Percentiles rank a stretch among this genome's conserved stretches.
These are phyloP conservation scores for Pseudogymnoascus sp. DNA, from an alignment of 2,329 filamentous ascomycete genomes.

Conservation along the genomic window DNA sequence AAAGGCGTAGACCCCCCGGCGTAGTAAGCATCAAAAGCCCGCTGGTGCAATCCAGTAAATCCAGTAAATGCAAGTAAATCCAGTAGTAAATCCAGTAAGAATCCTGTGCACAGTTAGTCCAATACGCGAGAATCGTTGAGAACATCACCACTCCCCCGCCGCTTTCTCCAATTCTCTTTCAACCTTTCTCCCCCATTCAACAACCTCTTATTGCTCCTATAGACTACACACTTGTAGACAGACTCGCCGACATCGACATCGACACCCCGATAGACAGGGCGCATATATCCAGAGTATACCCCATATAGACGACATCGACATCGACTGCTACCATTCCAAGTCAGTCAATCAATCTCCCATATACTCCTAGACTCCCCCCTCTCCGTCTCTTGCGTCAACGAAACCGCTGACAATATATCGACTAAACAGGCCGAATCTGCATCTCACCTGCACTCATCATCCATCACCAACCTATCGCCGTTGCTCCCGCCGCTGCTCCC, in stretches of 20 bases:
- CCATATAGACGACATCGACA: not conserved
- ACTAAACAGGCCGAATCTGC: not conserved
- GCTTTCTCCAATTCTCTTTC: not conserved
- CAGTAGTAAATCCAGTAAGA: not conserved
- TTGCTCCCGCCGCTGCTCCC: not conserved
- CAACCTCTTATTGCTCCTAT: not conserved
- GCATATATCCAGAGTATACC: not conserved
- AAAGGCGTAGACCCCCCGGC: not conserved
- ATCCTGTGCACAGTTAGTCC: not conserved
- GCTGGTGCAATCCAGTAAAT: not conserved
- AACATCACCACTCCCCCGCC: slow-evolving; percentile 3
- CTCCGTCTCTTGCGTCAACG: not conserved
- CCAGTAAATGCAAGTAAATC: not conserved
- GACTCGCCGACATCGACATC: not conserved
- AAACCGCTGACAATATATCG: not conserved
- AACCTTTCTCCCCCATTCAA: not conserved
- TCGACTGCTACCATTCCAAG: not conserved
- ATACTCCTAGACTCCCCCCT: not conserved
- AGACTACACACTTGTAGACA: not conserved
- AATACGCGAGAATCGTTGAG: slow-evolving; percentile 2
- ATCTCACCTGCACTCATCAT: not conserved
- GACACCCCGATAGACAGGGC: not conserved
- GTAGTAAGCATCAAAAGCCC: not conserved
- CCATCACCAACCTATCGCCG: not conserved
- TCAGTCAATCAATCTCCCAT: not conserved